Evolutionary conservation across 306 rosid genomes (phyloP).

Genomic region (Malus sylvestris): DNA sequence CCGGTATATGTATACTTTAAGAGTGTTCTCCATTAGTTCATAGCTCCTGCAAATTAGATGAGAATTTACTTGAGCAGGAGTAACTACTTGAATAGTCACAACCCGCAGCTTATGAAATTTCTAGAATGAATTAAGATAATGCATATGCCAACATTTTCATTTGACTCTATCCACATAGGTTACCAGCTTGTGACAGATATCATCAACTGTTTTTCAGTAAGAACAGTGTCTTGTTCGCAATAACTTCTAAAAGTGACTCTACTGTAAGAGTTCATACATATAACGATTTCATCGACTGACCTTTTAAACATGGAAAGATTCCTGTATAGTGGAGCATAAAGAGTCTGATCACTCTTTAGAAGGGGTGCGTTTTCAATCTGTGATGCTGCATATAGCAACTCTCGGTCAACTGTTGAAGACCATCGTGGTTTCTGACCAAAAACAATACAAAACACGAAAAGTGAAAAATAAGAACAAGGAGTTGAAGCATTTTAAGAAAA

Average conservation of each 20-base stretch:
- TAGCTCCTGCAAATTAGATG: conserved; percentile 59
- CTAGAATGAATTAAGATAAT: neutral
- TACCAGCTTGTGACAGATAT: neutral
- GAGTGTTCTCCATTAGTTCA: conserved; percentile 78
- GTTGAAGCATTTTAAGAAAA: conserved; percentile 2
- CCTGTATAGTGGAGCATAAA: conserved; percentile 60
- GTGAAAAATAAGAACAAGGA: conserved; percentile 16
- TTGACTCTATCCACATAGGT: neutral
- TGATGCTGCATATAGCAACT: conserved; percentile 40
- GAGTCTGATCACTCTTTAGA: conserved; percentile 36
- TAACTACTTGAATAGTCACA: neutral
- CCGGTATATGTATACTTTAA: conserved; percentile 65
- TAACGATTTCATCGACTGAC: conserved; percentile 20
- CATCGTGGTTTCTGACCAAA: conserved; percentile 50
- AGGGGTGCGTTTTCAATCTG: conserved; percentile 71
- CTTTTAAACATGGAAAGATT: conserved; percentile 75
- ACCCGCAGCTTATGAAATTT: neutral
- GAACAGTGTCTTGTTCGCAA: neutral
- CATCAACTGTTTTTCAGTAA: neutral
- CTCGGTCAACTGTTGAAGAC: conserved; percentile 59
- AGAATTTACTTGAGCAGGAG: conserved; percentile 1
- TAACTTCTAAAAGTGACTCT: neutral
- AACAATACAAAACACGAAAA: neutral
- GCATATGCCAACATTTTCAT: neutral
- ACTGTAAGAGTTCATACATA: neutral